Base-by-base conservation (phyloP, 495 filamentous ascomycete species). In the Lasiosphaeria hispida region DNA sequence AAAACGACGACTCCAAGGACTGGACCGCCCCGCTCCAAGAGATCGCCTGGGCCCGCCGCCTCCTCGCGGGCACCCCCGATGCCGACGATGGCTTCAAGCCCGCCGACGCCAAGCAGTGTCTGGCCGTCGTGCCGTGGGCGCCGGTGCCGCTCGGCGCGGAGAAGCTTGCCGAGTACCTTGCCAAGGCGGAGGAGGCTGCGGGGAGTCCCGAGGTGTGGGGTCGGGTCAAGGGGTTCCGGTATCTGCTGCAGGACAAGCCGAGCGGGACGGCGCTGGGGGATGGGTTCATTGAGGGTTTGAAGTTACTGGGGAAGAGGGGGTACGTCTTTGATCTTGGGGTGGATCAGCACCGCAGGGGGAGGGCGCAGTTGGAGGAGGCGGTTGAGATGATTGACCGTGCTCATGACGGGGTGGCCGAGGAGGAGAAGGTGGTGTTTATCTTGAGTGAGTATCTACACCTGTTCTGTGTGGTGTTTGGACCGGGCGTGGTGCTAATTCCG, bases 291-390 rank as follows among this genome's bases (percentile, higher is more conserved):
- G 83, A 83, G 10, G 83, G 85, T n/a, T 53, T 96, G 67, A 82
- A 81, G 68, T 79, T 85, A 71, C 69, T 94, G 53, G 85, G 89
- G 10, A 71, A 72, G 61, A 72, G 81, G 60, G 75, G 82, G 23
- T 75, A 85, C 58, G 77, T 80, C 1, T 96, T 96, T 74, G 92
- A 96, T 70, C 68, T 95, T 0, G 91, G 89, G 1, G 82, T 96
- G 11, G 91, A 96, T 76, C 82, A 87, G 42, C 78, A 85, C 58
- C 77, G 79, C 42, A 80, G 83, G 18, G 90, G 90, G 30, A 67
- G 85, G 42, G 81, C 77, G 72, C 90, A 93, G 75, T 69, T 96
- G 42, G 81, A 86, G 55, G 84, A 89, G 63, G 79, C 84, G 4
- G 82, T 87, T 42, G 81, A 86, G 68, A 86, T 93, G 83, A 85